phyloP scores from a whole-genome alignment of 2,329 filamentous ascomycete species.

The Tolypocladium inflatum region DNA sequence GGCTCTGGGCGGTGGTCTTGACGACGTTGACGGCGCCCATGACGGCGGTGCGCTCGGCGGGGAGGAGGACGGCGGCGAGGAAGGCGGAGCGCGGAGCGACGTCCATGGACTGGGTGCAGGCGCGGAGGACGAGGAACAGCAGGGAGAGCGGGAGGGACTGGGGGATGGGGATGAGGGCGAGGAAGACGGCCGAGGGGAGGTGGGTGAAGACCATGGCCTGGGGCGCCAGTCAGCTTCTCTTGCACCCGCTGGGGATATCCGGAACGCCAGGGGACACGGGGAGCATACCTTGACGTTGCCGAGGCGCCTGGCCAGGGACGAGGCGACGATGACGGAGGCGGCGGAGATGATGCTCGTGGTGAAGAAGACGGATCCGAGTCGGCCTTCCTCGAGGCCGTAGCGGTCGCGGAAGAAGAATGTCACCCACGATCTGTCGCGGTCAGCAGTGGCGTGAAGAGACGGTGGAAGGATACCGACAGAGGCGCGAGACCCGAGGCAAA shows the following conservation, averaged over 20 bases:
- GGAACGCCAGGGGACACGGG: conserved; percentile 2
- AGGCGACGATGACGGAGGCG: conserved; percentile 40
- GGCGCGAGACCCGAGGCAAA: conserved; percentile 63
- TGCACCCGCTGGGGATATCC: neutral
- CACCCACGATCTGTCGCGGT: conserved; percentile 41
- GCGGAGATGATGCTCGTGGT: conserved; percentile 41
- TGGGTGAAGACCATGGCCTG: conserved; percentile 70
- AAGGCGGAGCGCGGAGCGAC: conserved; percentile 61
- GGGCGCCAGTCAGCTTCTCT: neutral
- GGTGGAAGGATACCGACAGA: conserved; percentile 32
- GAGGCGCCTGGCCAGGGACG: conserved; percentile 43
- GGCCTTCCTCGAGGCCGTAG: conserved; percentile 36
- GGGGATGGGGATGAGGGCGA: conserved; percentile 53
- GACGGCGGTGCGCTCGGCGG: conserved; percentile 59
- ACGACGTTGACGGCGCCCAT: conserved; percentile 63
- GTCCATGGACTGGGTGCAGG: conserved; percentile 60
- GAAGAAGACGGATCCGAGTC: conserved; percentile 46
- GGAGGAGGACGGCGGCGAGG: conserved; percentile 53
- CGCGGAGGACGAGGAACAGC: conserved; percentile 50
- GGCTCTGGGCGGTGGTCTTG: conserved; percentile 53
- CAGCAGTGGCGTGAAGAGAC: conserved; percentile 13
- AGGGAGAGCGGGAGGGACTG: conserved; percentile 43
- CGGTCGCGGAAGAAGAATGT: conserved; percentile 45
- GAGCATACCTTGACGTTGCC: conserved; percentile 53
- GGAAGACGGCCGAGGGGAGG: conserved; percentile 56